Evolutionary conservation across 495 filamentous ascomycete species (phyloP).

Genomic region (Aspergillus olivimuriae): DNA sequence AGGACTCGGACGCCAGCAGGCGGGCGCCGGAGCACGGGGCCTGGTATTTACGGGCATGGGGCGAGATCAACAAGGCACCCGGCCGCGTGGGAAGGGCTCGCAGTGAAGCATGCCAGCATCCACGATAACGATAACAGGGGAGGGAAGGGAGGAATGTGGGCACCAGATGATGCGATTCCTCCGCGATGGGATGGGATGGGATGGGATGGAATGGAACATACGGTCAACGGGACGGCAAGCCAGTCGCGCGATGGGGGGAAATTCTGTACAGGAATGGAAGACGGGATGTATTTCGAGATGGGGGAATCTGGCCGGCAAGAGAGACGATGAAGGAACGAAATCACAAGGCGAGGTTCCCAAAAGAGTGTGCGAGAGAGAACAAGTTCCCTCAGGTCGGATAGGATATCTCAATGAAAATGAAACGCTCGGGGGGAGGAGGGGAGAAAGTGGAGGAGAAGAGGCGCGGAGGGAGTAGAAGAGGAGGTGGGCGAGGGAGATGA

Average conservation of each 20-base stretch:
- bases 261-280: slow-evolving; percentile 27
- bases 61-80: too few relatives aligned
- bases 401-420: slow-evolving; percentile 24
- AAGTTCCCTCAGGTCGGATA: slow-evolving; percentile 40
- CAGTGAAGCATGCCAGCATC: neutral
- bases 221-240: slow-evolving; percentile 27
- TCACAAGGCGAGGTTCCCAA: slow-evolving; percentile 21
- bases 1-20: too few relatives aligned
- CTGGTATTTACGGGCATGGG: too few relatives aligned
- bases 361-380: slow-evolving; percentile 40
- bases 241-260: slow-evolving; percentile 26
- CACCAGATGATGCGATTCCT: neutral
- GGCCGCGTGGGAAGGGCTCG: too few relatives aligned
- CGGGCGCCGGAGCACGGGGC: too few relatives aligned
- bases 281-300: neutral
- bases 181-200: neutral
- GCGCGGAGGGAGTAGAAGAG: slow-evolving; percentile 20
- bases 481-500: slow-evolving; percentile 1
- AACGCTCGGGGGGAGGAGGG: slow-evolving; percentile 13
- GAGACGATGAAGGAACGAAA: slow-evolving; percentile 5
- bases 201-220: neutral
- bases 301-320: too few relatives aligned
- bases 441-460: slow-evolving; percentile 10
- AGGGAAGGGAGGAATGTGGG: neutral
- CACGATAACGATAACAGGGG: neutral